These are phyloP conservation scores for Hordeum vulgare DNA, from an alignment of 176 grass and related monocot species.

Conservation along the genomic window MorexV3_pseudomolecules_assembly NC_058521.1:166109060-166109559, in stretches of 20 bases:
- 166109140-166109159: not conserved
- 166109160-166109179: not conserved
- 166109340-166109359: not conserved
- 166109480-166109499: slow-evolving; percentile 41
- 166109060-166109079: not conserved
- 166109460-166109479: not conserved
- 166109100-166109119: not conserved
- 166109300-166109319: not conserved
- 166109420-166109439: not conserved
- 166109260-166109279: not conserved
- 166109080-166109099: not conserved
- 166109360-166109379: not conserved
- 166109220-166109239: not conserved
- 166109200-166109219: not conserved
- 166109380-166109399: not conserved
- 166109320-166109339: not conserved
- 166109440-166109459: not conserved
- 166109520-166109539: slow-evolving; percentile 73
- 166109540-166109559: slow-evolving; percentile 75
- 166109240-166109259: not conserved
- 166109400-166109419: slow-evolving; percentile 4
- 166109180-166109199: not conserved
- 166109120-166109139: not conserved
- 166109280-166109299: not conserved
- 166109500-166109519: slow-evolving; percentile 91